Evolutionary conservation across 306 rosid genomes (phyloP).

Genomic region (Prunus mume): DNA sequence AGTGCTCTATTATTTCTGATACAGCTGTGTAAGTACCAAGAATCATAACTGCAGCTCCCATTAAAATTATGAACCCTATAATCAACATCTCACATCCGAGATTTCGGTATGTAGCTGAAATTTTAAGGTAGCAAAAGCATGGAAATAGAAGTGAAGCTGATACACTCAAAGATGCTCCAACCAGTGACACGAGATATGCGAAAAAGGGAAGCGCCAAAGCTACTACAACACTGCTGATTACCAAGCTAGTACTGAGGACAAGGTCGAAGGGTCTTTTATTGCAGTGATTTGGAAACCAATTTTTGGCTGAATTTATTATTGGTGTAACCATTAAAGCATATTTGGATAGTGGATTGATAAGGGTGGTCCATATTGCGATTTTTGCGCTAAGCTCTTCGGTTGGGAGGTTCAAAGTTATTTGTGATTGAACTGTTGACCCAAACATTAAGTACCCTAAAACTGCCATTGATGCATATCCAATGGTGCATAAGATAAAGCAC

Average conservation of each 20-base stretch:
- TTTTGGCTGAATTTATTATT: conserved; percentile 52
- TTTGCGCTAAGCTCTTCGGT: conserved; percentile 46
- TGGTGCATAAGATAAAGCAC: conserved; percentile 56
- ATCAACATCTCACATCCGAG: conserved; percentile 31
- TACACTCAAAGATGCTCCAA: conserved; percentile 62
- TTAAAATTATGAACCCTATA: conserved; percentile 25
- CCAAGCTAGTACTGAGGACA: conserved; percentile 34
- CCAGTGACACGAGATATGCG: conserved; percentile 59
- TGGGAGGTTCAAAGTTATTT: conserved; percentile 65
- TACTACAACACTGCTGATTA: conserved; percentile 44
- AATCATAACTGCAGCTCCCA: conserved; percentile 35
- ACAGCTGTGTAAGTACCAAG: conserved; percentile 56
- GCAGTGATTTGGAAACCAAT: conserved; percentile 25
- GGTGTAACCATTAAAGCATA: conserved; percentile 76
- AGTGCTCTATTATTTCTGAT: conserved; percentile 29
- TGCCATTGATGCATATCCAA: conserved; percentile 65
- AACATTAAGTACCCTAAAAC: conserved; percentile 66
- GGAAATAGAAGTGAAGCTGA: conserved; percentile 63
- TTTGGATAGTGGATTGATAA: conserved; percentile 69
- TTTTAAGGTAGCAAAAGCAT: conserved; percentile 64
- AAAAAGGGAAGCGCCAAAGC: conserved; percentile 52
- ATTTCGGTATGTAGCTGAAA: conserved; percentile 40
- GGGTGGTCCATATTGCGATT: conserved; percentile 70
- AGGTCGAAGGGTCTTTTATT: conserved; percentile 33
- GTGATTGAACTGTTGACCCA: conserved; percentile 54